Percentiles rank a stretch among this genome's conserved stretches.
phyloP scores from a whole-genome alignment of 2,329 filamentous ascomycete species.

The Arthrobotrys entomopaga region DNA sequence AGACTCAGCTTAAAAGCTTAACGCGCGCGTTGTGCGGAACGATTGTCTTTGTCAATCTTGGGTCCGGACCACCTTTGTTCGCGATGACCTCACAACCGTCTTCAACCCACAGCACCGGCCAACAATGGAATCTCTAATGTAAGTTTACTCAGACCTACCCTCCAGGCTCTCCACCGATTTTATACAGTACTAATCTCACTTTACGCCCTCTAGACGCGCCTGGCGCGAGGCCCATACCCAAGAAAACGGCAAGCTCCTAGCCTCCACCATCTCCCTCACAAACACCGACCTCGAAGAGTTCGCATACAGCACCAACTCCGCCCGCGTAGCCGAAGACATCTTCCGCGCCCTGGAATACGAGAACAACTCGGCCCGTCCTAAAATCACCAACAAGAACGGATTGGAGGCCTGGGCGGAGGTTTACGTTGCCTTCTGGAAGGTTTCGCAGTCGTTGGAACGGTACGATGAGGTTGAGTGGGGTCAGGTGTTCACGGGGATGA shows the following conservation, averaged over 20 bases:
- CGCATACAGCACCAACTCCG: slow-evolving; percentile 61
- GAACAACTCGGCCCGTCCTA: slow-evolving; percentile 51
- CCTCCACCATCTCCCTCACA: slow-evolving; percentile 61
- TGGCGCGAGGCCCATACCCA: slow-evolving; percentile 56
- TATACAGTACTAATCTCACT: too few relatives aligned
- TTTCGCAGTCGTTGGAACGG: slow-evolving; percentile 61
- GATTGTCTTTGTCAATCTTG: neutral
- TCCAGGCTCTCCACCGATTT: neutral
- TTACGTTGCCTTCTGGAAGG: slow-evolving; percentile 84
- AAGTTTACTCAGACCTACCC: slow-evolving; percentile 8
- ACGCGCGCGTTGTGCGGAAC: neutral
- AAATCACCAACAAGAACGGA: slow-evolving; percentile 55
- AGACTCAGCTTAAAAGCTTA: too few relatives aligned
- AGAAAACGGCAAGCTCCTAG: slow-evolving; percentile 57
- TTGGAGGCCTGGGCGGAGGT: slow-evolving; percentile 82
- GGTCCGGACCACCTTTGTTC: neutral
- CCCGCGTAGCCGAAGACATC: slow-evolving; percentile 60
- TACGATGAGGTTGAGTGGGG: slow-evolving; percentile 73
- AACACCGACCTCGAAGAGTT: slow-evolving; percentile 59
- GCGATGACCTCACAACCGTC: slow-evolving; percentile 32
- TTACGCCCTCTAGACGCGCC: slow-evolving; percentile 27
- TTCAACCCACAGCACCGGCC: neutral
- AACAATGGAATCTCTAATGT: slow-evolving; percentile 50
- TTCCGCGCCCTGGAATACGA: slow-evolving; percentile 56
- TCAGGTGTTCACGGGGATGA: slow-evolving; percentile 89